These are phyloP conservation scores for Plantago lanceolata DNA, from an alignment of 305 asterid genomes.

Conservation along the genomic window DNA sequence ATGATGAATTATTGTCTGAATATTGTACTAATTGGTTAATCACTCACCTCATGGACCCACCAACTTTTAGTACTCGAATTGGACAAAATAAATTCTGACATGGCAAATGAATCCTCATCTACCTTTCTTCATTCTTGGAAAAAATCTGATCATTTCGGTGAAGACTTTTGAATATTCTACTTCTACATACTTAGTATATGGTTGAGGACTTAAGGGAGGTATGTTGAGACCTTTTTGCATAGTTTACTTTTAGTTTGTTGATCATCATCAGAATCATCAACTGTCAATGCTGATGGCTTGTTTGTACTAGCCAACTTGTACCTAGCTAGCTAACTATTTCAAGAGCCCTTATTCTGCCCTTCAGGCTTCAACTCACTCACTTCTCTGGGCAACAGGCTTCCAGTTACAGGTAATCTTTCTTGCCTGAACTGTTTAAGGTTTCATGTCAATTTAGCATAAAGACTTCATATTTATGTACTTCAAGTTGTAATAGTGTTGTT, in stretches of 20 bases:
- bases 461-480: background rate
- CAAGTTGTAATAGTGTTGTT: background rate
- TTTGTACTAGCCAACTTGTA: slow-evolving; percentile 1
- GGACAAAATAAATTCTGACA: background rate
- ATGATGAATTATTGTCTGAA: background rate
- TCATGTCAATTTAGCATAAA: background rate
- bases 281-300: background rate
- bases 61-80: background rate
- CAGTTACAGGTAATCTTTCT: background rate
- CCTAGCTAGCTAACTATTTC: background rate
- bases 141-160: background rate
- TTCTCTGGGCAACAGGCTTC: background rate
- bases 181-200: too few relatives aligned
- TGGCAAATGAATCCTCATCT: background rate
- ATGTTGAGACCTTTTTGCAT: too few relatives aligned
- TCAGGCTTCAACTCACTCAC: too few relatives aligned
- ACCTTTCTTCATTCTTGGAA: background rate
- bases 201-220: too few relatives aligned
- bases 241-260: too few relatives aligned
- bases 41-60: background rate
- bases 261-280: too few relatives aligned
- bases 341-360: background rate
- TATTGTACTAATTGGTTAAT: background rate
- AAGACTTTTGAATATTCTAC: background rate
- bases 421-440: background rate